Base-by-base conservation (phyloP, 73 alveolate genomes). In the Symbiodinium natans region DNA sequence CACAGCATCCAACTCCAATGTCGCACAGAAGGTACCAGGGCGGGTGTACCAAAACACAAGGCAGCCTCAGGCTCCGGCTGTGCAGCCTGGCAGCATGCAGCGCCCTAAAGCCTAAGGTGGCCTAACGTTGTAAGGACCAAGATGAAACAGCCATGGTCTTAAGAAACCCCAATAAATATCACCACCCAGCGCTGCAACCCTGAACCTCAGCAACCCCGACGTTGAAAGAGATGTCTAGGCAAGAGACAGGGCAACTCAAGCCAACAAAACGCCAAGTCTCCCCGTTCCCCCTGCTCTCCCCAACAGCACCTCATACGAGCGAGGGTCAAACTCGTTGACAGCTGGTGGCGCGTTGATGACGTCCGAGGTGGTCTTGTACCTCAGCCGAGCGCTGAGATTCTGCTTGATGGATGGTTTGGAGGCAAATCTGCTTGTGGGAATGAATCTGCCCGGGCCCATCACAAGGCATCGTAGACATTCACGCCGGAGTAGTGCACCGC, bases 401-500 rank as follows among this genome's bases (percentile, higher is more conserved):
- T n/a, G n/a, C n/a, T n/a, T n/a, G n/a, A n/a, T n/a, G n/a, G n/a
- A n/a, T n/a, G n/a, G n/a, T n/a, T n/a, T n/a, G n/a, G n/a, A n/a
- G n/a, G n/a, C n/a, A n/a, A n/a, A n/a, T n/a, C n/a, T n/a, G n/a
- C n/a, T n/a, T n/a, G n/a, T n/a, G n/a, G n/a, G n/a, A n/a, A n/a
- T 46, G 59, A 46, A 46, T 46, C 59, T 46, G 21, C 59, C 84
- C 29, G 48, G 84, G 84, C 43, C 84, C 84, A n/a, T 3, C 48
- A 41, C 97, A 63, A 42, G 1, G 97, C 77, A 90, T 90, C 97
- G 43, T 90, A 90, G 46, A 90, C 80, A 54, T 90, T 68, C 80
- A 90, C 52, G 89, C 97, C 88, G 27, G 97, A 90, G 88, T 90
- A 90, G 97, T 90, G 97, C 25, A 90, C 97, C 3, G 97, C 77